Base-by-base conservation (phyloP, 192 early-diverging fungal genomes). In the Chytriomyces sp. region DNA sequence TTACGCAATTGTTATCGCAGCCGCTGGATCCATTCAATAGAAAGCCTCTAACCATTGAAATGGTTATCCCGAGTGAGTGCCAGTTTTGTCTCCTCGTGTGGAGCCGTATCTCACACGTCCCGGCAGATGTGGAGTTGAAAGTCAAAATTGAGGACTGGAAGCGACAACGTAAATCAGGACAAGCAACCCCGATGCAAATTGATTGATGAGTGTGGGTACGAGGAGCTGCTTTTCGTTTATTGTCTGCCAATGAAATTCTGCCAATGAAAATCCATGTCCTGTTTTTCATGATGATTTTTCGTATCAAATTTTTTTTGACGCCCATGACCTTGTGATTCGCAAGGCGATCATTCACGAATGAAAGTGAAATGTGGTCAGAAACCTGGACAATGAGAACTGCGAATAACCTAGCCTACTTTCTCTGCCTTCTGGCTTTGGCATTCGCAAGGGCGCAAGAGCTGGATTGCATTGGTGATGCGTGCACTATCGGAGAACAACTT, bases 11-110 rank as follows among this genome's bases (percentile, higher is more conserved):
- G 64, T 80, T 99, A 37, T 93, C 92, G 59, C 92, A 96, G 64
- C 79, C 88, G 4, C 86, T 88, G 17, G 97, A 99, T 82, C 97
- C 97, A 32, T 97, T 97, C 78, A 99, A 96, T 77, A 89, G 95
- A 39, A 88, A 87, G 39, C 93, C 93, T 19, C 80, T 99, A 55
- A 85, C 85, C 1, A 93, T 95, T 63, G 91, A 94, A 12, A 90
- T 92, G 85, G 90, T 96, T 22, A 82, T 91, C 73, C 92, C 94
- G 26, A 85, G 93, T 92, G 86, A 82, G 60, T 52, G 69, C 10
- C 12, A 26, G 8, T 22, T 12, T n/a, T 64, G n/a, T 17, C 64
- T 30, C 39, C 31, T 62, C 25, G 10, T 17, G 31, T 31, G 12
- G 22, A 39, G 30, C 36, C 26, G 26, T 28, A n/a, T n/a, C 39